Percentiles rank a stretch among this genome's conserved stretches.
Evolutionary conservation across 169 alveolate species (phyloP).

Genomic region (Plasmodium gonderi): DNA sequence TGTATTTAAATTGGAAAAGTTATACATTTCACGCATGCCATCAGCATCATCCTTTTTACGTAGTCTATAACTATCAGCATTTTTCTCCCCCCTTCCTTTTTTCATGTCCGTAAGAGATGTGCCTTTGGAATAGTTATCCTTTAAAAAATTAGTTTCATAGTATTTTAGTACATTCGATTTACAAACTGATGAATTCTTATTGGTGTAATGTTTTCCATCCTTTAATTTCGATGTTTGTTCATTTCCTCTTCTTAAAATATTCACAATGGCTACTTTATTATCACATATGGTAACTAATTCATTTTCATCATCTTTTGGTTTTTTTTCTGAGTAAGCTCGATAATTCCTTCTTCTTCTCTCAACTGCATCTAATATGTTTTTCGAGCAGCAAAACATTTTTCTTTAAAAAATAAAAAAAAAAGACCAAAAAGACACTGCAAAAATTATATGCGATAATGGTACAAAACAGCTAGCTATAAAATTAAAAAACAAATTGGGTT

Average conservation of each 20-base stretch:
- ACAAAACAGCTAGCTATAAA: too few relatives aligned
- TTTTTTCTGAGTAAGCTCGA: background rate
- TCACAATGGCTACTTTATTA: constrained; percentile 17
- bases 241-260: constrained; percentile 57
- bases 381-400: constrained; percentile 71
- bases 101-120: background rate
- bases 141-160: constrained; percentile 53
- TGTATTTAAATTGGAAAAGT: constrained; percentile 28
- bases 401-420: background rate
- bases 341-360: background rate
- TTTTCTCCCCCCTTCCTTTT: background rate
- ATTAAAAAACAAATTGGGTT: background rate
- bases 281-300: constrained; percentile 35
- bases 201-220: background rate
- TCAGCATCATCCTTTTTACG: background rate
- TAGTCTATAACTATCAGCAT: background rate
- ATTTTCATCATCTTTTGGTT: constrained; percentile 27
- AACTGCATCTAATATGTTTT: constrained; percentile 26
- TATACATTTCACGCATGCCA: background rate
- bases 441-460: background rate
- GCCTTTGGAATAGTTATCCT: background rate
- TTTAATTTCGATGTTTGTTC: background rate
- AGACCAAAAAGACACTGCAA: background rate
- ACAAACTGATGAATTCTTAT: background rate
- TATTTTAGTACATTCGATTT: constrained; percentile 56